Conservation (phyloP, 768 basidiomycete genomes). For the Lepiota venenata region DNA sequence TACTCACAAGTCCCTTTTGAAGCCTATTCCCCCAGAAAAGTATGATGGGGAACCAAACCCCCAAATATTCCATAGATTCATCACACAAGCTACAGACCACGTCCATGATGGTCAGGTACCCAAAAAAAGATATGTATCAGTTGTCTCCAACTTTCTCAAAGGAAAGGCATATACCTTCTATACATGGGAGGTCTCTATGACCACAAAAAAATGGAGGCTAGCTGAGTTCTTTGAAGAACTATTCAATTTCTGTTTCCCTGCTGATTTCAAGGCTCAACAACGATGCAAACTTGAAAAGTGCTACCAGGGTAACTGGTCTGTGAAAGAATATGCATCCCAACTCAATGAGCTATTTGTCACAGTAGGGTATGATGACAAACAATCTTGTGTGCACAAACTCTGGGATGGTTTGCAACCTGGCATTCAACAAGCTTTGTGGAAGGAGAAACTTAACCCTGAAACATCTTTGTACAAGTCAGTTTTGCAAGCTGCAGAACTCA, state of each 20-base stretch:
- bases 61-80: constrained; percentile 21
- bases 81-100: constrained; percentile 21
- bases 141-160: no score
- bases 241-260: constrained; percentile 32
- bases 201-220: constrained; percentile 20
- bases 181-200: constrained; percentile 21
- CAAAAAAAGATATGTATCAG: constrained; percentile 12
- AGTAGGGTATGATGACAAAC: constrained; percentile 25
- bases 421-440: constrained; percentile 28
- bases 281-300: constrained; percentile 18
- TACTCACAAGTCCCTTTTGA: constrained; percentile 13
- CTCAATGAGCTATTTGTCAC: constrained; percentile 31
- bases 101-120: constrained; percentile 18
- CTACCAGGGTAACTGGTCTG: constrained; percentile 23
- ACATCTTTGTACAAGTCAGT: constrained; percentile 24
- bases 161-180: constrained; percentile 28
- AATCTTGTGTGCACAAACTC: constrained; percentile 27
- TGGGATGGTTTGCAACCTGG: constrained; percentile 27
- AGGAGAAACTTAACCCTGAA: constrained; percentile 26
- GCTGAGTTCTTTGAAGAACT: constrained; percentile 24
- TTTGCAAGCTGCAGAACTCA: constrained; percentile 21
- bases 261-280: constrained; percentile 24
- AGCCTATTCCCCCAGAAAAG: constrained; percentile 19
- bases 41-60: constrained; percentile 25
- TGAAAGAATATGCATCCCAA: constrained; percentile 31